Conservation (phyloP, 176 grass and related monocot species). For the Phyllostachys edulis region DNA sequence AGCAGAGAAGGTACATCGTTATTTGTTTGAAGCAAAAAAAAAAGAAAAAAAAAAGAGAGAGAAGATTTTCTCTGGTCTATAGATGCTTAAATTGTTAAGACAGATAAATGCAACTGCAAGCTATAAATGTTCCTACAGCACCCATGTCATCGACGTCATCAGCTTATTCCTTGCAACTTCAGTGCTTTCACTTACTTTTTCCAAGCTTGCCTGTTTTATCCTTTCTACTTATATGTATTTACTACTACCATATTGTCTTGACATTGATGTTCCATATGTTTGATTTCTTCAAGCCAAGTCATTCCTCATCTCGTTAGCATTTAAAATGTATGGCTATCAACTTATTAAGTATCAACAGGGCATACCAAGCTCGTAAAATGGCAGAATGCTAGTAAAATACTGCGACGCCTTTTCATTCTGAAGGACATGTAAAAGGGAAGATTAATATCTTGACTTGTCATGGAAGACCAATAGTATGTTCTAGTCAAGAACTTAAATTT, state of each 20-base stretch:
- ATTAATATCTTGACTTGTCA: background rate
- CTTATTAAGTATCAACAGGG: background rate
- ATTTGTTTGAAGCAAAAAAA: background rate
- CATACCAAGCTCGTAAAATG: background rate
- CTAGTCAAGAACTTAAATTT: background rate
- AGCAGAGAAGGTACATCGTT: slow-evolving; percentile 80
- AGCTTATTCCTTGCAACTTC: background rate
- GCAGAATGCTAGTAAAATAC: background rate
- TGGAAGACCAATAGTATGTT: background rate
- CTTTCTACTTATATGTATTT: slow-evolving; percentile 20
- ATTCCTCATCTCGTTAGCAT: background rate
- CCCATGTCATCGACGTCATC: background rate
- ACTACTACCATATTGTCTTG: background rate
- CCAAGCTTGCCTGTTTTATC: background rate
- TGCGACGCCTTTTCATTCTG: background rate
- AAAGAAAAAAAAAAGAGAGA: background rate
- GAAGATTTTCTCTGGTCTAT: background rate
- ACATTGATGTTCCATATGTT: slow-evolving; percentile 10
- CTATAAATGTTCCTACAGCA: background rate
- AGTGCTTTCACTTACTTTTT: background rate
- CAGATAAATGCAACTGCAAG: background rate
- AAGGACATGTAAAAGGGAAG: background rate
- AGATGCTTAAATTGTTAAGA: background rate
- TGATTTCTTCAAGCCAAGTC: background rate
- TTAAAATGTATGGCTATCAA: background rate